phyloP scores from a whole-genome alignment of 2,329 filamentous ascomycete genomes.

The Chaetomium strumarium region DNA sequence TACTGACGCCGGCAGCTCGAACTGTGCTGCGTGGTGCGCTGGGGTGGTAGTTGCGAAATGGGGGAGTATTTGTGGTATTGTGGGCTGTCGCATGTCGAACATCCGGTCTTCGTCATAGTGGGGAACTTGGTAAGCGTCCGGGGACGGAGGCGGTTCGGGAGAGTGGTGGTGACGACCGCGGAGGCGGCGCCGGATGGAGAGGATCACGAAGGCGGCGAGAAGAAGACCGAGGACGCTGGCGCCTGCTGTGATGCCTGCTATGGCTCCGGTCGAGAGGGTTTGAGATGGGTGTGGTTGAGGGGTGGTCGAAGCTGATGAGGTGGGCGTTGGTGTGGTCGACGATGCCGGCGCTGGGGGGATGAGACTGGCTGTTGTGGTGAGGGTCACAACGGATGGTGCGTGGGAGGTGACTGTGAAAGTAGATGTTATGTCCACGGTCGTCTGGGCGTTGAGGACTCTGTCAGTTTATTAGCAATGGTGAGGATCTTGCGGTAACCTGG shows the following conservation, averaged over 20 bases:
- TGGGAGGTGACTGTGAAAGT: conserved; percentile 21
- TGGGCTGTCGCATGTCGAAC: too few species aligned
- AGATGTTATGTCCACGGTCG: conserved; percentile 21
- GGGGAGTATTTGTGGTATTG: too few species aligned
- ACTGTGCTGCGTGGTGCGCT: too few species aligned
- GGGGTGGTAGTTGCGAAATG: too few species aligned
- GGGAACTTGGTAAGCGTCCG: conserved; percentile 1
- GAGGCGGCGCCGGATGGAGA: conserved; percentile 19
- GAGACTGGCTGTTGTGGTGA: conserved; percentile 19
- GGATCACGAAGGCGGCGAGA: conserved; percentile 15
- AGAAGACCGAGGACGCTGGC: conserved; percentile 15
- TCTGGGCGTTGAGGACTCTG: conserved; percentile 21
- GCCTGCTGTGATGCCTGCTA: conserved; percentile 20
- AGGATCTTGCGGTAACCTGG: too few species aligned
- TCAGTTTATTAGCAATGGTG: too few species aligned
- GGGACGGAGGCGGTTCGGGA: neutral
- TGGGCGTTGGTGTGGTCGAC: conserved; percentile 2
- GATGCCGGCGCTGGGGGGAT: conserved; percentile 7
- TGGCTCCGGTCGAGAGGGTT: conserved; percentile 16
- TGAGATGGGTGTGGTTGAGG: neutral
- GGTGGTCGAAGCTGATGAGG: neutral
- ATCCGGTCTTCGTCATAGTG: neutral
- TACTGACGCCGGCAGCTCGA: too few species aligned
- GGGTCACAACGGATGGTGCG: conserved; percentile 11
- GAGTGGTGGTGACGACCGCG: neutral